Evolutionary conservation across 352 stramenopile species (phyloP), one percentile per base, ranked within the genome.

Genomic region (Globisporangium megalacanthum): DNA sequence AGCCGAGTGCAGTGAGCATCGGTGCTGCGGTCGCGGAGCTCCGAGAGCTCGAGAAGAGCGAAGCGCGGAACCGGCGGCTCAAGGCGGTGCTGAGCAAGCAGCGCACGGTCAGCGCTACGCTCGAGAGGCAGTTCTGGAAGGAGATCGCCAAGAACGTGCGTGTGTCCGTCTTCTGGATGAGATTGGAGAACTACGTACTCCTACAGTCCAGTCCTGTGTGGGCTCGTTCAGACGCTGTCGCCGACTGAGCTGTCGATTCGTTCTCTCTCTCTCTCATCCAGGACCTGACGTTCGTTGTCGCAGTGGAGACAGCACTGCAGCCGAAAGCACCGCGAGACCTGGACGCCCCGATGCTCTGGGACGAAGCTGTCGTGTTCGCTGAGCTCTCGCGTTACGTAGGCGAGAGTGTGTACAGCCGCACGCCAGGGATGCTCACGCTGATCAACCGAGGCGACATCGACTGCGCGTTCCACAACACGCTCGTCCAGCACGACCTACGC

Each of bases 111-210:
- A 58, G 64, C 19, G 70, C 75, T 53, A 69, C 56, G 15, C 63
- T 79, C 9, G 71, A 79, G 46, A 64, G 66, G 19, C 62, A 75
- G 29, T 52, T 79, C 51, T 56, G 74, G 44, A 68, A 70, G 20
- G 22, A 50, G 19, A 31, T 52, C 5, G 4, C 33, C 4, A 37
- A 37, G 33, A 37, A 37, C 33, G 33, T 37, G 33, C 33, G 33
- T 37, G 33, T 37, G 33, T n/a, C n/a, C n/a, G n/a, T n/a, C n/a
- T n/a, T n/a, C n/a, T n/a, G n/a, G n/a, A n/a, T n/a, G n/a, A n/a
- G n/a, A n/a, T n/a, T n/a, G n/a, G n/a, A n/a, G n/a, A n/a, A n/a
- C n/a, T n/a, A n/a, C n/a, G n/a, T n/a, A n/a, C n/a, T n/a, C n/a
- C n/a, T n/a, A n/a, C n/a, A n/a, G n/a, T n/a, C n/a, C n/a, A n/a